Evolutionary conservation across 352 stramenopile genomes (phyloP), one percentile per base, ranked within the genome.

Genomic region (Phytopythium delawarense): DNA sequence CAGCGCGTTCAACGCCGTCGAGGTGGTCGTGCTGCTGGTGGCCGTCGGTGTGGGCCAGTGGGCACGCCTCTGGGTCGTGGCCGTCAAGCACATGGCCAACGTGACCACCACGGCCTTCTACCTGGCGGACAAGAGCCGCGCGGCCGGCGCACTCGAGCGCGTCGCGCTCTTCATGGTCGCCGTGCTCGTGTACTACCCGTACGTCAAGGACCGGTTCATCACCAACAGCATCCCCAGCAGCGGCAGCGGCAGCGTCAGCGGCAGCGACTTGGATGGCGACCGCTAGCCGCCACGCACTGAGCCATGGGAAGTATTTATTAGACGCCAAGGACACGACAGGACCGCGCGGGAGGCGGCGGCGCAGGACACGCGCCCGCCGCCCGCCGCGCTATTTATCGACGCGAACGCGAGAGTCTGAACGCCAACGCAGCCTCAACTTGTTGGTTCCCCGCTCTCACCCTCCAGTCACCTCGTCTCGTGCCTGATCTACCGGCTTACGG

Each of bases 151-250:
- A n/a, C 64, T 86, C 21, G 77, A 82, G 65, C 70, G 68, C 23
- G 72, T 76, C 57, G 65, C 68, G 2, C 63, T 79, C 21, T 80
- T 86, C 55, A 69, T 79, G 39, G 68, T 84, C 40, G 70, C 70
- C 28, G 68, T 73, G 37, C 70, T 82, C 32, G 68, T 82, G 34
- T 86, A 77, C 48, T 78, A 84, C 51, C 75, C 77, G 48, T 82
- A 84, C 46, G 63, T 76, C 54, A 83, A 82, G 66, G 65, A 80
- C 16, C n/a, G 20, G 23, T 72, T 69, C 61, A 65, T 65, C 48
- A 23, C 62, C 28, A 20, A 59, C n/a, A 59, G 56, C 62, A 57
- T 56, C 25, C 44, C 30, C 59, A 64, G 21, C 46, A 59, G 60
- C 53, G 48, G 51, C 51, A 57, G 20, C 39, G 44, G 42, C 50